Percentiles rank a stretch among this genome's conserved stretches.
Conservation (phyloP, 495 filamentous ascomycete species). For the Xylaria cubensis region DNA sequence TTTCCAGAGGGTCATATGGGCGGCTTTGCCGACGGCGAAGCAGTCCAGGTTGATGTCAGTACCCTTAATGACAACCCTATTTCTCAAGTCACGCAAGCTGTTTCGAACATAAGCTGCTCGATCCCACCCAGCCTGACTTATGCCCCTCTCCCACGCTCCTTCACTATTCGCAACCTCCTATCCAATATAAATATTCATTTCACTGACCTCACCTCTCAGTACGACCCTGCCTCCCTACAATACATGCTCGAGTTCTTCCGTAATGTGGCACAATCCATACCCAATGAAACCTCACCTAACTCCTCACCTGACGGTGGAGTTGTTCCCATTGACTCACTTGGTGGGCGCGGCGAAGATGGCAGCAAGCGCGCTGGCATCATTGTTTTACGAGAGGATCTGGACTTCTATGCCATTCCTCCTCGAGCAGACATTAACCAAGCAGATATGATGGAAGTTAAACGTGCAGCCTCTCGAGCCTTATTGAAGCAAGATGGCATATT, state of each 20-base stretch:
- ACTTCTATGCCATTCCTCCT: conserved; percentile 98
- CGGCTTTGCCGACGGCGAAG: conserved; percentile 85
- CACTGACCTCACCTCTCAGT: conserved; percentile 73
- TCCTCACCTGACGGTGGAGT: conserved; percentile 67
- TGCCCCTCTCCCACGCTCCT: conserved; percentile 32
- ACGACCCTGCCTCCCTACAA: conserved; percentile 92
- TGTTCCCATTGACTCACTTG: conserved; percentile 62
- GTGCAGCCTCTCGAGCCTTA: conserved; percentile 85
- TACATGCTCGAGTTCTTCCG: conserved; percentile 99
- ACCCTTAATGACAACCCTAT: conserved; percentile 34
- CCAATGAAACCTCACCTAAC: conserved; percentile 68
- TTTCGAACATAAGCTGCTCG: conserved; percentile 28
- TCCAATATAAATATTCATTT: conserved; percentile 58
- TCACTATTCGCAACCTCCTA: conserved; percentile 46
- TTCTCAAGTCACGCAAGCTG: conserved; percentile 30
- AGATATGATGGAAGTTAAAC: conserved; percentile 97
- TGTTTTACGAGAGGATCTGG: conserved; percentile 92
- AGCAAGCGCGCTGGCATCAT: conserved; percentile 93
- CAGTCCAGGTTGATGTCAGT: conserved; percentile 96
- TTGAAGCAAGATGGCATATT: conserved; percentile 96
- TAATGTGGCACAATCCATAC: conserved; percentile 91
- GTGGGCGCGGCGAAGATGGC: conserved; percentile 53
- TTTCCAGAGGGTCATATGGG: conserved; percentile 97
- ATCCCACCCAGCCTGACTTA: conserved; percentile 37
- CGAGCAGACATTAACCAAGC: conserved; percentile 78